Evolutionary conservation across 441 rosid species (phyloP), one percentile per base, ranked within the genome.

Genomic region (Gossypium schwendimanii): DNA sequence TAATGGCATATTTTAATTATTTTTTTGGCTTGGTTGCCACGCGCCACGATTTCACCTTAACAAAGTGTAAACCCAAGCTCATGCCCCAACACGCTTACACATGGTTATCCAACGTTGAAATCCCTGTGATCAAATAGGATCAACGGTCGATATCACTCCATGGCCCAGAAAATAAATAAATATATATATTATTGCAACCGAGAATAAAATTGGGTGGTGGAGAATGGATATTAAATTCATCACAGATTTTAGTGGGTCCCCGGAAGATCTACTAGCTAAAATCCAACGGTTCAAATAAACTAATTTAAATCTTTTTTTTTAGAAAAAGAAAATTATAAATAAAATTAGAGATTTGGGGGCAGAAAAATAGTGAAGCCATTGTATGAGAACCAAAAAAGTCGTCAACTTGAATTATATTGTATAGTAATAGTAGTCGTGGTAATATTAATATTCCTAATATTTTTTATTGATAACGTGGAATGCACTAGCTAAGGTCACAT

Each of bases 181-280:
- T 47, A 62, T 31, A 49, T 24, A 63, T 3, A 0, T 63, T 49
- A 7, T 65, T 11, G 68, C 15, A 45, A 20, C 68, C 5, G 6
- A 41, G 69, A 63, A 63, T 20, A 71, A 50, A 39, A 45, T 21
- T 11, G 66, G 50, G 61, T 75, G 60, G 61, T 79, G 28, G 28
- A 55, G 28, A 55, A 17, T 52, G 77, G 81, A 71, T 18, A 44
- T 58, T 12, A 18, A 73, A 47, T 47, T 66, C 76, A 17, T 53
- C 74, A 28, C 47, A 71, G 8, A 75, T 76, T 76, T 70, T 73
- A 33, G 78, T 73, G 80, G 82, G 77, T 33, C 78, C 67, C 21
- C 0, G 0, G 1, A 26, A 45, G 31, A 75, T 53, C 47, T 55
- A 54, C 12, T 12, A 1, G 28, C 50, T 17, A 26, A 9, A 52